A percentile compares a stretch with the other conserved stretches of the same genome.
Conservation (phyloP, 257 asterid genomes). For the Henckelia pumila region DNA sequence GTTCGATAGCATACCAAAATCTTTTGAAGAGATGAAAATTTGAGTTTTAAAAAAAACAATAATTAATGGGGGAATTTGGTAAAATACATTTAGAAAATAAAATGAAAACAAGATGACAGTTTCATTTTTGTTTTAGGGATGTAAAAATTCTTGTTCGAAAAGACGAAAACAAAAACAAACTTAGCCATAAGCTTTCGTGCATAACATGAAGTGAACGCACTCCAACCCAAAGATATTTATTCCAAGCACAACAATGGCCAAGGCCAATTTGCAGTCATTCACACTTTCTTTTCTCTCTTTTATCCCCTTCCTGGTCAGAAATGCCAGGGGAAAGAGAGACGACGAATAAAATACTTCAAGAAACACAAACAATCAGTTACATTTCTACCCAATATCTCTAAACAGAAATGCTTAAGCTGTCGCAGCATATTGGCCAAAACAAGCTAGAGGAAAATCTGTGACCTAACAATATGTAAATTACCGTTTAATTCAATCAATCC, state of each 20-base stretch:
- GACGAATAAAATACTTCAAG: background rate
- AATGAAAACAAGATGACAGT: no score
- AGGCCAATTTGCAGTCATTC: background rate
- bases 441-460: background rate
- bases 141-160: background rate
- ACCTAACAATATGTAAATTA: conserved; percentile 12
- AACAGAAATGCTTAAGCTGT: background rate
- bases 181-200: background rate
- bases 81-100: no score
- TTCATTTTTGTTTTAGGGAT: no score
- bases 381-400: background rate
- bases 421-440: background rate
- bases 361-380: background rate
- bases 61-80: no score
- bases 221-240: no score
- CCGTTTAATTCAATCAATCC: background rate
- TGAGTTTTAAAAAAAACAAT: no score
- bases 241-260: background rate
- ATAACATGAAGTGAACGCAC: background rate
- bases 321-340: background rate
- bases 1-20: no score
- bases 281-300: background rate
- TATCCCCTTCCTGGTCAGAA: background rate
- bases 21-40: no score
- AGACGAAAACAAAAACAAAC: background rate